phyloP scores from a whole-genome alignment of 2,329 filamentous ascomycete species.

The Drechslera avenae region DNA sequence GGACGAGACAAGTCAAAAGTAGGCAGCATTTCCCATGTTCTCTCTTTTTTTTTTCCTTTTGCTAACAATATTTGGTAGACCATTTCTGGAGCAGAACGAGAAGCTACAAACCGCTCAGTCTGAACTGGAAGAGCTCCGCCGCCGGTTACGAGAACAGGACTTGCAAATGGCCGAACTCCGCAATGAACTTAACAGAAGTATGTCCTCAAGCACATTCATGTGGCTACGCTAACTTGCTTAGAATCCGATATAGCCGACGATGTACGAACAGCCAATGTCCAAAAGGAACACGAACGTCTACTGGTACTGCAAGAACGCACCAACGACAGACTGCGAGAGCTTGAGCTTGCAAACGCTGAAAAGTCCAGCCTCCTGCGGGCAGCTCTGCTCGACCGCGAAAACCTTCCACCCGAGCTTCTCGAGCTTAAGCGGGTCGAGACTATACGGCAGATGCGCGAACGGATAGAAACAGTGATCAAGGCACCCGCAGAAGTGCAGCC shows the following conservation, averaged over 20 bases:
- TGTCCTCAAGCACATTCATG: neutral
- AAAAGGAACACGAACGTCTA: constrained; percentile 45
- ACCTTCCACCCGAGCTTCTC: constrained; percentile 40
- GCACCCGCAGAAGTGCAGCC: constrained; percentile 40
- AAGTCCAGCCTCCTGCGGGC: constrained; percentile 42
- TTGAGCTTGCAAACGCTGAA: constrained; percentile 46
- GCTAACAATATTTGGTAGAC: constrained; percentile 20
- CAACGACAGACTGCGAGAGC: constrained; percentile 41
- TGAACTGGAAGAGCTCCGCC: constrained; percentile 44
- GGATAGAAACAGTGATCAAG: constrained; percentile 40
- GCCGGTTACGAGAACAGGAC: constrained; percentile 43
- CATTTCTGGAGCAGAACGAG: constrained; percentile 48
- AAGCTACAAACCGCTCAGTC: constrained; percentile 44
- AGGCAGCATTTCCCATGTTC: neutral
- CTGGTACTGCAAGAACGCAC: constrained; percentile 42
- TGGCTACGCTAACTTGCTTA: constrained; percentile 8
- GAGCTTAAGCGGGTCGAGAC: constrained; percentile 42
- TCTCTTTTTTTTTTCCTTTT: neutral
- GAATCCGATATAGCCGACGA: constrained; percentile 41
- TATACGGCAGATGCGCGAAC: constrained; percentile 39
- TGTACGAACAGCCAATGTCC: constrained; percentile 34
- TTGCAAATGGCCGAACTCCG: constrained; percentile 44
- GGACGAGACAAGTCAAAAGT: constrained; percentile 44
- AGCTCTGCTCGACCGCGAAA: constrained; percentile 42
- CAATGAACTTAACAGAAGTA: constrained; percentile 45